phyloP scores from a whole-genome alignment of 371 early-diverging fungal genomes.

The Conidiobolus incongruus region DNA sequence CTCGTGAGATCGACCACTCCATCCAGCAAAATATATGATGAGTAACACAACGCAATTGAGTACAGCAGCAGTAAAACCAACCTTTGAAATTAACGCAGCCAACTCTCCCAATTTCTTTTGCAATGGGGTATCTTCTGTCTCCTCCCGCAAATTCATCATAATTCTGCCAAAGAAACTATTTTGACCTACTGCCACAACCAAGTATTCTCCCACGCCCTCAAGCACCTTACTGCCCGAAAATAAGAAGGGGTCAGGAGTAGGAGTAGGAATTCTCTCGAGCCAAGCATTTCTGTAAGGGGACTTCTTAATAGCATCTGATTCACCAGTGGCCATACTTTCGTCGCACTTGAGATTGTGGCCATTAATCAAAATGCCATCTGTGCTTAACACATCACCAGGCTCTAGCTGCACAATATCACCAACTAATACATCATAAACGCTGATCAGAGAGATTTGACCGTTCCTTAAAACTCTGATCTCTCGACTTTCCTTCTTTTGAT shows the following conservation, averaged over 20 bases:
- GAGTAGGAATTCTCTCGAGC: background rate
- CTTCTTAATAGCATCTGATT: no score
- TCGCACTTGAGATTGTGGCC: conserved; percentile 76
- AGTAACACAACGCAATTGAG: conserved; percentile 33
- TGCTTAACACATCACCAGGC: conserved; percentile 83
- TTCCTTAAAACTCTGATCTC: conserved; percentile 43
- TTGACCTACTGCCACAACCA: conserved; percentile 39
- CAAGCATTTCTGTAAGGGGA: conserved; percentile 14
- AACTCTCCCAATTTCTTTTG: conserved; percentile 38
- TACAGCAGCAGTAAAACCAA: conserved; percentile 35
- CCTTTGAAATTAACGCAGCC: conserved; percentile 41
- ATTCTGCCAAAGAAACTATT: conserved; percentile 55
- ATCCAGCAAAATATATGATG: conserved; percentile 23
- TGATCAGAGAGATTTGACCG: conserved; percentile 50
- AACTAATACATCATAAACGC: conserved; percentile 64
- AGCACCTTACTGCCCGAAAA: conserved; percentile 47
- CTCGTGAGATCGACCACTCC: conserved; percentile 1
- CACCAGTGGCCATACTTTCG: conserved; percentile 83
- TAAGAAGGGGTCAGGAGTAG: conserved; percentile 30
- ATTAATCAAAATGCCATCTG: conserved; percentile 63
- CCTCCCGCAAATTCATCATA: conserved; percentile 39
- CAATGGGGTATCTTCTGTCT: conserved; percentile 28
- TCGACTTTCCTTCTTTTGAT: conserved; percentile 61
- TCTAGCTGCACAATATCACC: conserved; percentile 83
- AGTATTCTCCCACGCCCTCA: conserved; percentile 49